Base-by-base conservation (phyloP, 768 basidiomycete genomes). In the Xerocomus potaroensis region DNA sequence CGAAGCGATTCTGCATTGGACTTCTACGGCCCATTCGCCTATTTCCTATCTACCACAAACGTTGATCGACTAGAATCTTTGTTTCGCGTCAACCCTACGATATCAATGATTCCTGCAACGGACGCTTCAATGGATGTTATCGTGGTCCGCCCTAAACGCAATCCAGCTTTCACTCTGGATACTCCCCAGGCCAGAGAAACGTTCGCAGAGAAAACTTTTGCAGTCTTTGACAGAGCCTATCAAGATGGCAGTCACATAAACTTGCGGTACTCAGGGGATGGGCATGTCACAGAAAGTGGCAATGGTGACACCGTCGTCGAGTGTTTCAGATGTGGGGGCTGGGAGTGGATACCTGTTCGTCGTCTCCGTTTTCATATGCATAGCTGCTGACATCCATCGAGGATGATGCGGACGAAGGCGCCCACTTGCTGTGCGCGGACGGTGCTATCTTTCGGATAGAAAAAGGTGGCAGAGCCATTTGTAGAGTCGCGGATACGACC, bases 271-370 rank as follows among this genome's bases (percentile, higher is more conserved):
- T 65, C 63, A 6, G 61, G 57, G 14, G 64, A 70, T 5, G 79
- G 79, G 11, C 58, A 70, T 37, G 63, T 74, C 22, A 66, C 58
- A 1, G 50, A 65, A 0, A 69, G 69, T n/a, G 73, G 71, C 10
- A 66, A 70, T 6, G 80, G 83, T 11, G 69, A 69, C 14, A 52
- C 69, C 1, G 78, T 90, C 4, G 80, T 91, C 0, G 93, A 96
- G 64, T 87, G 87, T 56, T 73, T 83, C 41, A 76, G 91, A 21
- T 86, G 83, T 54, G 78, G 77, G 14, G 83, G 83, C 7, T 94
- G 91, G 83, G 82, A 87, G 54, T 96, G 93, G 93, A 72, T 71
- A 33, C 93, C 92, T 16, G 90, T 91, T 59, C 58, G 81, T 70
- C 30, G 4, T 51, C 49, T 47, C 29, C 36, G 36, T 47, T 36